A percentile compares a stretch with the other conserved stretches of the same genome.
Conservation (phyloP, 495 filamentous ascomycete species). For the Podospora pseudoanserina region DNA sequence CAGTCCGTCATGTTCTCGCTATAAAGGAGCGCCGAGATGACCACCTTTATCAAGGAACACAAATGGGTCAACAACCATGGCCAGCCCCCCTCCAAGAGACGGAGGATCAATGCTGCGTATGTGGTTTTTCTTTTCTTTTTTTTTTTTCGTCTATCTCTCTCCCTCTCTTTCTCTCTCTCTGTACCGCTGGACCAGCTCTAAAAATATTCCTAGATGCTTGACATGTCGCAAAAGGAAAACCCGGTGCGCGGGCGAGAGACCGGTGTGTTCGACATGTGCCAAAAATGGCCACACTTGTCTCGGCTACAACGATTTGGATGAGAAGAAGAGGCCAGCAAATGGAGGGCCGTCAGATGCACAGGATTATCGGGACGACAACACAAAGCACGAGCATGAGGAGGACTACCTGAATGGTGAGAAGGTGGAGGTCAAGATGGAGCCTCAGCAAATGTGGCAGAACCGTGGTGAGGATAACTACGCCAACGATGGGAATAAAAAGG, state of each 20-base stretch:
- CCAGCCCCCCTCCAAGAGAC: constrained; percentile 73
- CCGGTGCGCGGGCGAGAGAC: constrained; percentile 74
- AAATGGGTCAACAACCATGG: constrained; percentile 78
- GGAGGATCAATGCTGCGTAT: constrained; percentile 79
- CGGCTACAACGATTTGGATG: constrained; percentile 57
- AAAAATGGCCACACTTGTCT: constrained; percentile 70
- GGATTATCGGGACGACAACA: constrained; percentile 24
- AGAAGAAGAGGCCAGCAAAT: constrained; percentile 41
- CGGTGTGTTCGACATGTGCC: constrained; percentile 69
- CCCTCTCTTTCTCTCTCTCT: constrained; percentile 17
- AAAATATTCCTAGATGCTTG: constrained; percentile 54
- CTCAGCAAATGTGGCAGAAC: constrained; percentile 23
- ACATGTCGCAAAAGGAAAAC: constrained; percentile 83
- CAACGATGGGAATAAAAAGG: constrained; percentile 30
- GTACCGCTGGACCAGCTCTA: constrained; percentile 16
- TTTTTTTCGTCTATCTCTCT: constrained; percentile 13
- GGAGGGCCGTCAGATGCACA: constrained; percentile 18
- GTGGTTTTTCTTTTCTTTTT: constrained; percentile 29
- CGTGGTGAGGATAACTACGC: constrained; percentile 28
- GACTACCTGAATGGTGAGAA: constrained; percentile 27
- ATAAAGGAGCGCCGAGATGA: constrained; percentile 37
- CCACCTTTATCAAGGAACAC: constrained; percentile 41
- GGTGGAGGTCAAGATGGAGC: constrained; percentile 7
- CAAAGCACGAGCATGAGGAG: constrained; percentile 28
- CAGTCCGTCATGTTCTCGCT: constrained; percentile 32